Conservation (phyloP, 78 protist species). For the slime mould (Dictyostelium discoideum) region DNA sequence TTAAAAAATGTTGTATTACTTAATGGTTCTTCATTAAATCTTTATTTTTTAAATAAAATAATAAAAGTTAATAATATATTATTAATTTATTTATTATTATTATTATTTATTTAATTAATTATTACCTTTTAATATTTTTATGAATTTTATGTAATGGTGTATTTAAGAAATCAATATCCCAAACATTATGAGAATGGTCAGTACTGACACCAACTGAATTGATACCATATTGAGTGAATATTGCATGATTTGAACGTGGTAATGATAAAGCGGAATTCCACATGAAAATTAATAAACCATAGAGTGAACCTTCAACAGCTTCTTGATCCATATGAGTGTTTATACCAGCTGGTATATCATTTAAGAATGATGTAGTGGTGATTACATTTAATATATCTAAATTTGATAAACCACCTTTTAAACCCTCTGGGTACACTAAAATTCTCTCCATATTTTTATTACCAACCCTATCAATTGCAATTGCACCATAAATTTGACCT, state of each 20-base stretch:
- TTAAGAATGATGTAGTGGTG: conserved; percentile 47
- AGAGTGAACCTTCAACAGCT: conserved; percentile 31
- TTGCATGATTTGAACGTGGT: conserved; percentile 74
- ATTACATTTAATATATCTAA: conserved; percentile 51
- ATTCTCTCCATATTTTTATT: conserved; percentile 32
- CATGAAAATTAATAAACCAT: conserved; percentile 55
- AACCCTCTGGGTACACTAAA: conserved; percentile 63
- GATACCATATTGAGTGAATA: conserved; percentile 64
- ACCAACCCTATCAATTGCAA: conserved; percentile 62
- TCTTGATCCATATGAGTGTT: conserved; percentile 24
- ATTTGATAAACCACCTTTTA: conserved; percentile 48
- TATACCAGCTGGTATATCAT: conserved; percentile 73
- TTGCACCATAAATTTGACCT: conserved; percentile 66
- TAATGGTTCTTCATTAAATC: background rate
- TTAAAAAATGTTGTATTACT: conserved; percentile 39
- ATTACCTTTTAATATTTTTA: conserved; percentile 1
- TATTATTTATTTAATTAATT: background rate
- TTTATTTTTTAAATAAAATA: background rate
- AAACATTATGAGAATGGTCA: conserved; percentile 45
- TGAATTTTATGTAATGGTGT: conserved; percentile 53
- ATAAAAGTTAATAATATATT: background rate
- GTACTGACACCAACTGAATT: conserved; percentile 72
- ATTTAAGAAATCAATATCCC: conserved; percentile 55
- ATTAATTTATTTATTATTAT: no score
- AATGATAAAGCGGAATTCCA: conserved; percentile 46